Percentiles rank a stretch among this genome's conserved stretches.
phyloP scores from a whole-genome alignment of 371 early-diverging fungal species.

The Mucor piriformis region DNA sequence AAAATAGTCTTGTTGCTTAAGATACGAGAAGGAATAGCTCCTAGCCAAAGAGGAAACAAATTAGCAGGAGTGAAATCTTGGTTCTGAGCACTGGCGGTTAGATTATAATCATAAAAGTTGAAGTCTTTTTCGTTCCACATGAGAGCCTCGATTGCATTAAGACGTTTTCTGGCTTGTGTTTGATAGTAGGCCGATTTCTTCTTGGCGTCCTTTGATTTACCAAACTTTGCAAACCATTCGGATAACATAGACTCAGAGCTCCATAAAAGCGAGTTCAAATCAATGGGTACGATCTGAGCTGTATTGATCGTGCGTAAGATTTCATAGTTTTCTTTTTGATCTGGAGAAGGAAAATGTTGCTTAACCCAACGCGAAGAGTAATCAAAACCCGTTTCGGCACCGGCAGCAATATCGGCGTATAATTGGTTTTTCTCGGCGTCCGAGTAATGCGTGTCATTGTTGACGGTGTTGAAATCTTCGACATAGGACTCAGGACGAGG shows the following conservation, averaged over 20 bases:
- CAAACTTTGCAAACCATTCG: conserved; percentile 46
- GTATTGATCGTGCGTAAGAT: conserved; percentile 62
- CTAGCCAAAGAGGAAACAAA: conserved; percentile 54
- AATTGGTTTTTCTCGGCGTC: conserved; percentile 32
- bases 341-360: conserved; percentile 26
- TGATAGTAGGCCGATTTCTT: conserved; percentile 36
- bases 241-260: conserved; percentile 66
- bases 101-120: conserved; percentile 60
- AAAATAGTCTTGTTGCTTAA: conserved; percentile 18
- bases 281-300: conserved; percentile 76
- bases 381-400: conserved; percentile 93
- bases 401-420: conserved; percentile 77
- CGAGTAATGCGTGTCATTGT: conserved; percentile 38
- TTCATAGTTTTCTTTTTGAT: conserved; percentile 29
- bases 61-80: conserved; percentile 45
- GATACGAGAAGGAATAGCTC: conserved; percentile 39
- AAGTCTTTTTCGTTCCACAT: conserved; percentile 52
- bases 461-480: conserved; percentile 68
- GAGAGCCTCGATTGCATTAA: conserved; percentile 49
- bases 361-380: conserved; percentile 78
- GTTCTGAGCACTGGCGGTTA: conserved; percentile 39
- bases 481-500: conserved; percentile 85
- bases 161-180: conserved; percentile 39
- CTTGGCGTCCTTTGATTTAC: conserved; percentile 19
- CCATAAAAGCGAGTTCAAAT: conserved; percentile 86